phyloP scores from a whole-genome alignment of 192 early-diverging fungal species.

The Backusella sp. region DNA sequence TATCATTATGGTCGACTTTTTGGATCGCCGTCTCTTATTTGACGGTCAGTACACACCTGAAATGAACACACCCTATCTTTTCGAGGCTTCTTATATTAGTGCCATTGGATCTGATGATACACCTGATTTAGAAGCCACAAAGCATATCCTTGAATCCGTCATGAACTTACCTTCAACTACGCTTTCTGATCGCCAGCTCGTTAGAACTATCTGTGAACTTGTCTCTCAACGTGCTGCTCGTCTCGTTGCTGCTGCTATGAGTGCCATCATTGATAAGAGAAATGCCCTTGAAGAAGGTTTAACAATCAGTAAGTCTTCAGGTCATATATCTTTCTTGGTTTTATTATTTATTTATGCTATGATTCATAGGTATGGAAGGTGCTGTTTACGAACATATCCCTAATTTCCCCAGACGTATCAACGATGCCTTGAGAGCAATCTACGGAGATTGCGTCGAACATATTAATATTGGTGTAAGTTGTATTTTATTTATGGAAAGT shows the following conservation, averaged over 20 bases:
- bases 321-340: not conserved
- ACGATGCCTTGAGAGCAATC: slow-evolving; percentile 22
- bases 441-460: slow-evolving; percentile 24
- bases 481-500: not conserved
- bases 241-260: slow-evolving; percentile 68
- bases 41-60: slow-evolving; percentile 56
- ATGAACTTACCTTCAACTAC: slow-evolving; percentile 65
- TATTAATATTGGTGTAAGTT: slow-evolving; percentile 39
- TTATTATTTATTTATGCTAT: not conserved
- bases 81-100: slow-evolving; percentile 75
- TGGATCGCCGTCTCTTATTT: slow-evolving; percentile 41
- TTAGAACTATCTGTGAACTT: slow-evolving; percentile 77
- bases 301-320: slow-evolving; percentile 30
- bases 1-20: slow-evolving; percentile 73
- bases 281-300: slow-evolving; percentile 28
- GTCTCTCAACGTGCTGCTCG: slow-evolving; percentile 84
- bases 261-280: slow-evolving; percentile 58
- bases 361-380: slow-evolving; percentile 53
- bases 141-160: slow-evolving; percentile 71
- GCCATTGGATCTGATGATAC: slow-evolving; percentile 69
- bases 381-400: slow-evolving; percentile 65
- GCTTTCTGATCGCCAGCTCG: slow-evolving; percentile 74
- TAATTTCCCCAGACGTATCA: slow-evolving; percentile 39
- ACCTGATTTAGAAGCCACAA: slow-evolving; percentile 63
- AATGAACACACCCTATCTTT: slow-evolving; percentile 70